Base-by-base conservation (phyloP, 1,139 yeast genomes). In the Petasospora rhodanensis region DNA sequence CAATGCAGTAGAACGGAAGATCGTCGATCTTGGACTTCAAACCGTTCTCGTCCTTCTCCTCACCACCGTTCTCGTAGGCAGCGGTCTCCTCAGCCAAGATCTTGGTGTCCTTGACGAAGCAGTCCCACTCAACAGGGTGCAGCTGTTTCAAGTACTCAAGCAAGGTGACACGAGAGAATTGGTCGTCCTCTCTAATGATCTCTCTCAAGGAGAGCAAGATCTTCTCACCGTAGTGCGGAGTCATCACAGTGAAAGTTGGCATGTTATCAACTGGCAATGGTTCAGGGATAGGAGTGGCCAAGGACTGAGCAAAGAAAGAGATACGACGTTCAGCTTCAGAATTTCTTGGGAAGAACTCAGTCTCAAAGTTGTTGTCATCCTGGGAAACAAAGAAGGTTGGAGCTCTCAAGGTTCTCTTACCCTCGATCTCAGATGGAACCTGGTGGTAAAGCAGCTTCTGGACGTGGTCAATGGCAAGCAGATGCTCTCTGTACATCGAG, bases 241-340 rank as follows among this genome's bases (percentile, higher is more conserved):
- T 89, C 67, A 91, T 74, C 34, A 91, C 98, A 33, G 97, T 87
- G 61, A 91, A 91, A 10, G 97, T 91, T 43, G 98, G 98, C 98
- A 91, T 91, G 70, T 91, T 91, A 65, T 91, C 98, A 50, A 91
- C 96, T 24, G 98, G 98, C 55, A 91, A 73, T 41, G 98, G 97
- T 66, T 91, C 97, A 45, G 95, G 95, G 54, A 91, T 89, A 49
- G 98, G 98, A 41, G 97, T 91, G 34, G 98, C 94, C 64, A 91
- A 72, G 16, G 97, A 89, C 66, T 91, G 98, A 39, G 98, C 98
- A 66, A 91, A 91, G 81, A 91, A 91, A 38, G 96, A 85, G 52
- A 91, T 87, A 76, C 98, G 93, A 70, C 98, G 86, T 68, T 91
- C 98, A 45, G 98, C 98, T 65, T 91, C 98, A 31, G 96, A 86